These are phyloP conservation scores for Fraxinus ornus DNA, from an alignment of 305 asterid genomes.

Conservation along the genomic window DNA sequence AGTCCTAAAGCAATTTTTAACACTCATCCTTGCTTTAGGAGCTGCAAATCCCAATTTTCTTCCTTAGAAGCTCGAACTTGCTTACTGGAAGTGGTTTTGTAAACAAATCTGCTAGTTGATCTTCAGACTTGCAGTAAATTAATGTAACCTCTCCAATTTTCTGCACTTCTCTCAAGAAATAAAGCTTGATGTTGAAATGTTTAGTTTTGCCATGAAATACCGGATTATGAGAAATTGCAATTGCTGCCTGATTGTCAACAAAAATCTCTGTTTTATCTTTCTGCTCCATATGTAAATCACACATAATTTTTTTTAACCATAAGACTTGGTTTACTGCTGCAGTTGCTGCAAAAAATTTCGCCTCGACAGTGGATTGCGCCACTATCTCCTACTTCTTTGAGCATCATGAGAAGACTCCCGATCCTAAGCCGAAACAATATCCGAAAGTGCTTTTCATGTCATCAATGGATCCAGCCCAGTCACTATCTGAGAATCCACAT, in stretches of 20 bases:
- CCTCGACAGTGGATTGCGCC: neutral
- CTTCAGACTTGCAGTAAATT: too few species aligned
- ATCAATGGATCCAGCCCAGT: conserved; percentile 1
- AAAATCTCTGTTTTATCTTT: neutral
- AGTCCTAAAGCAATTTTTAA: too few species aligned
- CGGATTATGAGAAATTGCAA: neutral
- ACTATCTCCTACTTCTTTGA: neutral
- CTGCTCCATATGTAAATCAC: neutral
- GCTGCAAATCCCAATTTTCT: too few species aligned
- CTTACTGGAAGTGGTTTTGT: too few species aligned
- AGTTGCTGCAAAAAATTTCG: neutral
- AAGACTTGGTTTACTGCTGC: neutral
- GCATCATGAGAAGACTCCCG: neutral
- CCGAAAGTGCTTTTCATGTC: conserved; percentile 12
- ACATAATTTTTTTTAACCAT: neutral
- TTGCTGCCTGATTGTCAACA: conserved; percentile 5
- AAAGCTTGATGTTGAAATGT: neutral
- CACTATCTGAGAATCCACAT: neutral
- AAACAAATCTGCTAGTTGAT: too few species aligned
- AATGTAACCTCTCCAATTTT: too few species aligned
- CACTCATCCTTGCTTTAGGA: too few species aligned
- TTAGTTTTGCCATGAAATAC: conserved; percentile 5
- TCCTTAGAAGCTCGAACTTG: too few species aligned
- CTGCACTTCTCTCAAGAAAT: neutral
- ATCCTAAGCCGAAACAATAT: neutral